Base-by-base conservation (phyloP, 2,329 filamentous ascomycete genomes). In the Cryphonectria carpinicola region DNA sequence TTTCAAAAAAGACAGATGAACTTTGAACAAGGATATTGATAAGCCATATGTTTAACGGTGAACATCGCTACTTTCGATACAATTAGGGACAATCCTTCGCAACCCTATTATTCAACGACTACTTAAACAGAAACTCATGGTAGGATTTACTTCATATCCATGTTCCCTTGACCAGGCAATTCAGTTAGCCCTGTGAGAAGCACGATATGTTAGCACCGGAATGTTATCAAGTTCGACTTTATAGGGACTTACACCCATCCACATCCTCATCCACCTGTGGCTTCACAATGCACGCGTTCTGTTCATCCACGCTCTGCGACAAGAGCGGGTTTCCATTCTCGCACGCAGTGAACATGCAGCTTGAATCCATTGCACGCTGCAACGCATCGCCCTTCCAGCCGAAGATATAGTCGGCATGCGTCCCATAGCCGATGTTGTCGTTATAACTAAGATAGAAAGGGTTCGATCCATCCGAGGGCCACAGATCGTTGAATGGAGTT, bases 401-500 rank as follows among this genome's bases (percentile, higher is more conserved):
- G 60, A 80, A 80, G 25, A 80, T 70, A 73, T 79, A 79, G 61
- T 79, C 77, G 62, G 77, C 78, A 71, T 79, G 78, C 22, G 77
- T 79, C 32, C 74, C 76, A 54, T 69, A 68, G 70, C 77, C 78
- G 4, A 61, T 14, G 32, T 74, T 73, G 68, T 78, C 77, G 66
- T 75, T 75, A 28, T 72, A 77, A 60, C 72, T 76, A 41, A 77
- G 73, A 49, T 78, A 75, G 66, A 78, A 79, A 4, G 77, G 78
- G 68, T 78, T 74, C 22, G 72, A 71, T 25, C 77, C 77, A 77
- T 80, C 78, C 66, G 78, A 75, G 72, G 78, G 78, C 78, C 81
- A 78, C 76, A 81, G 72, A 78, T 79, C 72, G 76, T 78, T 79
- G 75, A 82, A 82, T 66, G 74, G 74, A 1, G 74, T 74, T 10